phyloP scores from a whole-genome alignment of 129 eudicot species.

The Cynara cardunculus region DNA sequence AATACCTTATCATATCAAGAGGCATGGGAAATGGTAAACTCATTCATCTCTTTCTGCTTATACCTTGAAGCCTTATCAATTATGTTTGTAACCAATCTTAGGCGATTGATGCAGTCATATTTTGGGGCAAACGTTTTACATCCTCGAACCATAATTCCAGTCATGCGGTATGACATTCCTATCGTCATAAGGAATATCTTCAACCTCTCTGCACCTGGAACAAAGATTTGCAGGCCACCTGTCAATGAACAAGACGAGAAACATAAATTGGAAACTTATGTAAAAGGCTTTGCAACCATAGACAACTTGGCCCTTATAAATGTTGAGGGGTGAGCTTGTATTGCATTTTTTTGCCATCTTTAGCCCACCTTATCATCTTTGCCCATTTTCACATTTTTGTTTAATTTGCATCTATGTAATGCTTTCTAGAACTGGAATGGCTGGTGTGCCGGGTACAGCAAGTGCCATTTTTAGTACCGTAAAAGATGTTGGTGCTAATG shows the following conservation, averaged over 20 bases:
- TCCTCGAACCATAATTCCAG: conserved; percentile 98
- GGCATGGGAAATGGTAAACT: conserved; percentile 99
- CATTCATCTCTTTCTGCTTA: conserved; percentile 10
- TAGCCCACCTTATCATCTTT: background rate
- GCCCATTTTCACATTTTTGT: background rate
- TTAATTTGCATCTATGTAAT: conserved; percentile 22
- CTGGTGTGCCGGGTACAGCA: conserved; percentile 99
- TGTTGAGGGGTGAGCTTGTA: conserved; percentile 88
- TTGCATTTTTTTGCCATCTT: conserved; percentile 5
- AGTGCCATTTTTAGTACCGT: conserved; percentile 91
- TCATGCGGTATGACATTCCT: conserved; percentile 94
- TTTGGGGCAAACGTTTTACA: conserved; percentile 99
- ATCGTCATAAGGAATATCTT: conserved; percentile 91
- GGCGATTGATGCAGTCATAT: conserved; percentile 69
- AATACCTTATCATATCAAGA: conserved; percentile 87
- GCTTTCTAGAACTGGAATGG: conserved; percentile 91
- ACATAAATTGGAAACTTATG: conserved; percentile 47
- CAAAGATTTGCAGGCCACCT: conserved; percentile 68
- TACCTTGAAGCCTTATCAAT: conserved; percentile 5
- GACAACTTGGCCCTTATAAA: conserved; percentile 94
- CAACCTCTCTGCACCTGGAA: conserved; percentile 98
- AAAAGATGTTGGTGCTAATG: conserved; percentile 97
- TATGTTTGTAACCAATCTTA: conserved; percentile 15
- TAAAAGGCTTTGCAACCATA: conserved; percentile 98
- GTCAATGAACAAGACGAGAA: conserved; percentile 44